A percentile compares a stretch with the other conserved stretches of the same genome.
Evolutionary conservation across 2,329 filamentous ascomycete species (phyloP).

Genomic region (Aspergillus vadensis): DNA sequence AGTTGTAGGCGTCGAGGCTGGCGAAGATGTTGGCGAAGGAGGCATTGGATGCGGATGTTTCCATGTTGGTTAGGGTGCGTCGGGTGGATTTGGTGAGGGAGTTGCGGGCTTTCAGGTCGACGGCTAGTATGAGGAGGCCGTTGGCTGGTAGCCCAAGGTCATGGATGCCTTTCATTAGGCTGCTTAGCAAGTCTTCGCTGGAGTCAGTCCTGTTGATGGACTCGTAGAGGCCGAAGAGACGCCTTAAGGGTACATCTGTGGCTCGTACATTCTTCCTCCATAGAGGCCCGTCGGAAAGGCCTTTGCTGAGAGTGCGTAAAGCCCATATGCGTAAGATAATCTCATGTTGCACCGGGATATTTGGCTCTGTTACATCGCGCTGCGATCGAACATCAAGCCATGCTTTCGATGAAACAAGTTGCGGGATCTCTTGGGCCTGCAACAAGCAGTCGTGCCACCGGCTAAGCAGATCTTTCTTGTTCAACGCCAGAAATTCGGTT

Average conservation of each 20-base stretch:
- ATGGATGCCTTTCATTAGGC: constrained; percentile 32
- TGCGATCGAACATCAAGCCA: constrained; percentile 28
- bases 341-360: constrained; percentile 25
- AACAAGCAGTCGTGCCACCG: constrained; percentile 35
- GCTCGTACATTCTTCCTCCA: constrained; percentile 21
- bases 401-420: constrained; percentile 25
- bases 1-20: constrained; percentile 29
- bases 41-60: constrained; percentile 25
- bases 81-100: constrained; percentile 27
- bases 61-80: constrained; percentile 28
- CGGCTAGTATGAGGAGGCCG: constrained; percentile 30
- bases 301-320: constrained; percentile 30
- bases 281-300: constrained; percentile 22
- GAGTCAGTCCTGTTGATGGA: constrained; percentile 14
- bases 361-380: not conserved
- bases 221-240: constrained; percentile 35
- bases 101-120: constrained; percentile 30
- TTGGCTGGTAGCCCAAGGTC: constrained; percentile 34
- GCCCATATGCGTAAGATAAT: constrained; percentile 39
- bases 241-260: constrained; percentile 25
- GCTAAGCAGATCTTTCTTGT: constrained; percentile 27
- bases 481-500: constrained; percentile 34
- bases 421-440: constrained; percentile 21
- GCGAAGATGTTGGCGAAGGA: constrained; percentile 34
- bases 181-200: constrained; percentile 27